These are phyloP conservation scores for Claviceps purpurea DNA, from an alignment of 2,329 filamentous ascomycete species.

Conservation along the genomic window DNA sequence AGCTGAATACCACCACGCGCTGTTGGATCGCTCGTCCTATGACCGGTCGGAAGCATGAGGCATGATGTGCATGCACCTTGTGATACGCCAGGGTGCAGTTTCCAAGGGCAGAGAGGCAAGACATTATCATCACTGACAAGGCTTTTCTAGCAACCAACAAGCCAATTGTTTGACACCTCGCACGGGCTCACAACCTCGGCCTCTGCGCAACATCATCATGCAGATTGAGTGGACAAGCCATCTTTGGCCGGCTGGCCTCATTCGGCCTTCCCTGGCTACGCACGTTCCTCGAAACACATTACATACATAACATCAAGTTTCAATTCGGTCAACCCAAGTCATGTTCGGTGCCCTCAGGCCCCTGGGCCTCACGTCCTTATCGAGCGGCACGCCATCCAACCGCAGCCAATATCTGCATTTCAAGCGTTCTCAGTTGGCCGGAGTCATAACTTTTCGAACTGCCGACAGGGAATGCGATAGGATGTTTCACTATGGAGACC, in stretches of 20 bases:
- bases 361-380: background rate
- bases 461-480: background rate
- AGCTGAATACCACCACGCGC: too few relatives aligned
- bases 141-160: background rate
- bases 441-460: background rate
- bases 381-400: background rate
- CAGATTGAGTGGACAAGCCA: background rate
- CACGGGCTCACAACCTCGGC: background rate
- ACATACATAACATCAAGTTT: background rate
- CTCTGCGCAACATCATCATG: background rate
- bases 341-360: background rate
- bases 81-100: too few relatives aligned
- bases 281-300: background rate
- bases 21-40: too few relatives aligned
- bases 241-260: background rate
- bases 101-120: background rate
- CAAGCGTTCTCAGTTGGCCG: background rate
- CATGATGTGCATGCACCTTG: too few relatives aligned
- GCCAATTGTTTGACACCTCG: background rate
- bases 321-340: background rate
- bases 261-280: background rate
- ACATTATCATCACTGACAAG: constrained; percentile 1
- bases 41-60: too few relatives aligned
- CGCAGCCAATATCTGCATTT: background rate
- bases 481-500: background rate